These are phyloP conservation scores for Yamadazyma ubonensis DNA, from an alignment of 805 yeast genomes.

Conservation along the genomic window DNA sequence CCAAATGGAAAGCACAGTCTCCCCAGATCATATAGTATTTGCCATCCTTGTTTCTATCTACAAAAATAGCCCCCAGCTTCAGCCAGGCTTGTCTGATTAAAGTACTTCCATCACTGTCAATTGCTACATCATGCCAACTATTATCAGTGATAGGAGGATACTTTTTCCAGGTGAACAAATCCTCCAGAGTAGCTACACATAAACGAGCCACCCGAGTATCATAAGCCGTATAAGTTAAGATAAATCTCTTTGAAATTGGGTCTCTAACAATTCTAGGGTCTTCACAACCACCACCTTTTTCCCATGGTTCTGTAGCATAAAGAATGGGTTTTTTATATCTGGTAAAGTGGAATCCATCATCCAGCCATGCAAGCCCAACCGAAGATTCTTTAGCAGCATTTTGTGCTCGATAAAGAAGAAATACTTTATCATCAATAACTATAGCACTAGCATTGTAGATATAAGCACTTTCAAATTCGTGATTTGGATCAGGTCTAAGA, in stretches of 20 bases:
- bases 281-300: conserved; percentile 41
- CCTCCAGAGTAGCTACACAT: conserved; percentile 38
- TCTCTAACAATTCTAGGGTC: conserved; percentile 44
- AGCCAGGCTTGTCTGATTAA: conserved; percentile 36
- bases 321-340: conserved; percentile 32
- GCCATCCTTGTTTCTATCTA: conserved; percentile 31
- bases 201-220: conserved; percentile 34
- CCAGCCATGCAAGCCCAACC: conserved; percentile 43
- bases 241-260: conserved; percentile 32
- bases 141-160: conserved; percentile 30
- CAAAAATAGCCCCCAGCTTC: conserved; percentile 42
- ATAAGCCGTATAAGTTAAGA: conserved; percentile 43
- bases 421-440: conserved; percentile 37
- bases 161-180: conserved; percentile 39
- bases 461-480: conserved; percentile 39
- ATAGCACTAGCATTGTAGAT: conserved; percentile 44
- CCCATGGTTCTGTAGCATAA: conserved; percentile 39
- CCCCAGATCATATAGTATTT: conserved; percentile 46
- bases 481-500: conserved; percentile 34
- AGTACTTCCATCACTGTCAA: conserved; percentile 22
- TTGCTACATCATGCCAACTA: conserved; percentile 34
- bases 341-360: conserved; percentile 35
- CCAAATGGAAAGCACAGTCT: conserved; percentile 38
- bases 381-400: conserved; percentile 30
- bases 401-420: conserved; percentile 40